Percentiles rank a stretch among this genome's conserved stretches.
Conservation (phyloP, 148 eudicot species). For the Cornus florida region DNA sequence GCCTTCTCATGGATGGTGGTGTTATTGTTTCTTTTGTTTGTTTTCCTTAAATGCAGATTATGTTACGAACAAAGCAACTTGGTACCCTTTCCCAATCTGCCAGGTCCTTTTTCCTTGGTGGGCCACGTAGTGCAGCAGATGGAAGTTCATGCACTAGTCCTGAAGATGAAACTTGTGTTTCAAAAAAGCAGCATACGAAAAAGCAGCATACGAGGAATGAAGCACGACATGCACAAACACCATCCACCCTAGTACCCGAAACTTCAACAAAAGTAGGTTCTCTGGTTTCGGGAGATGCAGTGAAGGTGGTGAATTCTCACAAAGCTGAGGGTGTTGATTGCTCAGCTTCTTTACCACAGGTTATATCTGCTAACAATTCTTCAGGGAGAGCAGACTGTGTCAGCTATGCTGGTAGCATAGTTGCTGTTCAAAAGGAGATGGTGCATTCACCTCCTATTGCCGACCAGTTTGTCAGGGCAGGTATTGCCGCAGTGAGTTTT, state of each 20-base stretch:
- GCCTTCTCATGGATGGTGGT: neutral
- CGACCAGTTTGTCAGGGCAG: constrained; percentile 76
- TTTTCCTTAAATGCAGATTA: constrained; percentile 24
- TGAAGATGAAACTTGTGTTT: constrained; percentile 76
- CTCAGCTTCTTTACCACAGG: constrained; percentile 38
- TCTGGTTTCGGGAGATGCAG: constrained; percentile 41
- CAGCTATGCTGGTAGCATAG: constrained; percentile 27
- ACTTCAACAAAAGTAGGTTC: constrained; percentile 43
- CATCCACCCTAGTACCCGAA: constrained; percentile 43
- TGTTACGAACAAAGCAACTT: constrained; percentile 58
- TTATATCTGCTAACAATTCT: constrained; percentile 24
- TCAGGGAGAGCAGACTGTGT: constrained; percentile 33
- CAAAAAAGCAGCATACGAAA: constrained; percentile 48
- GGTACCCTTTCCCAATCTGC: constrained; percentile 62
- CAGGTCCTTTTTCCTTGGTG: constrained; percentile 49
- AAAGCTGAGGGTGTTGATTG: constrained; percentile 26
- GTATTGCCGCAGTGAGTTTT: constrained; percentile 75
- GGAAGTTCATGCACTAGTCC: constrained; percentile 84
- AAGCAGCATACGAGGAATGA: constrained; percentile 42
- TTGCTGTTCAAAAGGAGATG: constrained; percentile 28
- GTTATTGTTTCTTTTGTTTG: neutral
- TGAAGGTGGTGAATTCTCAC: constrained; percentile 31
- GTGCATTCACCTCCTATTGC: constrained; percentile 50
- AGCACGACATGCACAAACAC: constrained; percentile 38
- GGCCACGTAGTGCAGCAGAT: constrained; percentile 63